Evolutionary conservation across 768 basidiomycete species (phyloP), one percentile per base, ranked within the genome.

Genomic region (Amanita rimosa): DNA sequence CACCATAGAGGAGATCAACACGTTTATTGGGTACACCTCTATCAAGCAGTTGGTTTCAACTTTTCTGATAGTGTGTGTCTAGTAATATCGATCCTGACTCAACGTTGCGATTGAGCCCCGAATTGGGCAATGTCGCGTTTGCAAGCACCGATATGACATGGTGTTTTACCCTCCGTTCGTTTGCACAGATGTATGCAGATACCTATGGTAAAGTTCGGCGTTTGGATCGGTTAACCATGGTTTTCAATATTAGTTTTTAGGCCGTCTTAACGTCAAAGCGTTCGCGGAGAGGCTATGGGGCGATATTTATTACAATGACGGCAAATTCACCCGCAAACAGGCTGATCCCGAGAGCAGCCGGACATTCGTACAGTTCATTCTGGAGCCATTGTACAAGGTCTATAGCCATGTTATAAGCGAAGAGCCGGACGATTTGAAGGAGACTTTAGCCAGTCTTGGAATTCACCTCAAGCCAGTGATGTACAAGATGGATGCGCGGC

Each of bases 401-500:
- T 98, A 99, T 66, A 90, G 87, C 52, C 77, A 93, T 62, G 95
- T 97, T 3, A 70, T 99, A 36, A 93, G 93, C 59, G 88, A 95
- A 64, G 92, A 98, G 56, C 85, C 88, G 0, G 93, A 90, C n/a
- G 74, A 75, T 27, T 76, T 99, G 31, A 85, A 83, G 61, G 73
- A 72, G 50, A 99, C 95, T 3, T 70, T 99, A 40, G 69, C 67
- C 8, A 70, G 74, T 8, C 74, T 99, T 29, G 80, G 81, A 2
- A 98, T 99, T 58, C 71, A 78, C 35, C 70, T 99, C 55, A 96
- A 94, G 67, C 85, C 93, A 0, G 74, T 92, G 27, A 85, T 90
- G 78, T 99, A 85, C 75, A 98, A 97, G 72, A 97, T 99, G 91
- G 96, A 99, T 61, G 93, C 93, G 4, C 72, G 95, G 48, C 96